Conservation (phyloP, 495 filamentous ascomycete genomes). For the Penicillium cosmopolitanum region DNA sequence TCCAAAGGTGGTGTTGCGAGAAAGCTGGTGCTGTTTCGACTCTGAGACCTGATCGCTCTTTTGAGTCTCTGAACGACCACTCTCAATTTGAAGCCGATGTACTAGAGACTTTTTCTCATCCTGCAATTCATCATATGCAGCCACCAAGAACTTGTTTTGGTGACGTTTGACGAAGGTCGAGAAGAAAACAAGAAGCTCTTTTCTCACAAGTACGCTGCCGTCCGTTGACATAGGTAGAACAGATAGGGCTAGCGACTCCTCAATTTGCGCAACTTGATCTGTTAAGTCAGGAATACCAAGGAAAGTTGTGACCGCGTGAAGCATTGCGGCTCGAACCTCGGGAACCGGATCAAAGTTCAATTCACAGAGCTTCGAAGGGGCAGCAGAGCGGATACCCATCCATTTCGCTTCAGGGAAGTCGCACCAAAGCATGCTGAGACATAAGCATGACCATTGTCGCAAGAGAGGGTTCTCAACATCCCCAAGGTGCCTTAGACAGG, state of each 20-base stretch:
- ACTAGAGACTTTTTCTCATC: conserved; percentile 76
- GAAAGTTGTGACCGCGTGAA: conserved; percentile 91
- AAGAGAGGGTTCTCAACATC: conserved; percentile 86
- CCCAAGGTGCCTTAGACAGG: conserved; percentile 77
- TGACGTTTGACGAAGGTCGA: conserved; percentile 90
- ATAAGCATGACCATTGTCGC: conserved; percentile 95
- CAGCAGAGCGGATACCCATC: conserved; percentile 82
- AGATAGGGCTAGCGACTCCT: conserved; percentile 83
- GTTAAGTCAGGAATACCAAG: conserved; percentile 92
- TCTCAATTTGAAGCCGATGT: conserved; percentile 44
- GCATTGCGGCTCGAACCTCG: conserved; percentile 93
- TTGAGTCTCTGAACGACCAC: conserved; percentile 16
- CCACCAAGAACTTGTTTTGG: conserved; percentile 88
- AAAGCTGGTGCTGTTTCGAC: conserved; percentile 51
- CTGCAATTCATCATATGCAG: conserved; percentile 86
- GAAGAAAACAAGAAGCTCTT: conserved; percentile 90
- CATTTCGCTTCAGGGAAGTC: conserved; percentile 92
- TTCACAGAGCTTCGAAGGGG: conserved; percentile 75
- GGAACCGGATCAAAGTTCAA: conserved; percentile 86
- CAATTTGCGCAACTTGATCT: conserved; percentile 84
- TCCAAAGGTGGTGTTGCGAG: conserved; percentile 85
- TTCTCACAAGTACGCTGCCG: conserved; percentile 89
- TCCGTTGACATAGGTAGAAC: conserved; percentile 87
- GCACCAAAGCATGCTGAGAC: conserved; percentile 92
- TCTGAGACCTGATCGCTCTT: conserved; percentile 17